Evolutionary conservation across 108 stramenopile genomes (phyloP).

Genomic region (Cylindrotheca fusiformis): DNA sequence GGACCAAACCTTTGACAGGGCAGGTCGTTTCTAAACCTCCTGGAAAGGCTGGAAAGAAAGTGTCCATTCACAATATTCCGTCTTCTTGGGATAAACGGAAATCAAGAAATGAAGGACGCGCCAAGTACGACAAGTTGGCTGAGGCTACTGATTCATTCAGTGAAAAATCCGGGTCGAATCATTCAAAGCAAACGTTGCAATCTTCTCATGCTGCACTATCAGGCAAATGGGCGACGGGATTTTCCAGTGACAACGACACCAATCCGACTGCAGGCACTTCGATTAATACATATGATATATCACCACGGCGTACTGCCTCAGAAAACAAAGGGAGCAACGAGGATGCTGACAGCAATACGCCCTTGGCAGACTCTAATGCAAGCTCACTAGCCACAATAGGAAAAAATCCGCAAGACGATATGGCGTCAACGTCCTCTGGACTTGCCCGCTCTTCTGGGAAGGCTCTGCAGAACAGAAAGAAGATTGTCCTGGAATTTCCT

Average conservation of each 20-base stretch:
- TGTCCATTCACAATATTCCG: slow-evolving; percentile 13
- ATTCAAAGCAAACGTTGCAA: background rate
- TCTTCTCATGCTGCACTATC: too few species aligned
- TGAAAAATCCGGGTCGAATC: background rate
- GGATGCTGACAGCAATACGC: background rate
- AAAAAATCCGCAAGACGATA: background rate
- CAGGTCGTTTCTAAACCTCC: background rate
- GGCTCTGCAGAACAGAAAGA: background rate
- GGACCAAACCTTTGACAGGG: slow-evolving; percentile 7
- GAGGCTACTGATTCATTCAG: background rate
- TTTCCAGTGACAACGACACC: background rate
- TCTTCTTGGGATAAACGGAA: too few species aligned
- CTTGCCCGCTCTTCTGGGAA: background rate
- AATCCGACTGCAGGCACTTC: background rate
- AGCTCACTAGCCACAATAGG: too few species aligned
- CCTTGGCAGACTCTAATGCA: background rate
- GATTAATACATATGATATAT: background rate
- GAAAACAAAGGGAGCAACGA: background rate
- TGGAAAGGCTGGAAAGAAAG: background rate
- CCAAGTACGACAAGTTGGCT: too few species aligned
- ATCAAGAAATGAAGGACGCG: too few species aligned
- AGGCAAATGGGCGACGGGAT: background rate
- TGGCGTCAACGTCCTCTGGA: background rate
- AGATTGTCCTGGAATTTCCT: slow-evolving; percentile 17
- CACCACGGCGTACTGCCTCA: background rate